These are phyloP conservation scores for Porcisia hertigi DNA, from an alignment of 208 protist species.

Conservation along the genomic window DNA sequence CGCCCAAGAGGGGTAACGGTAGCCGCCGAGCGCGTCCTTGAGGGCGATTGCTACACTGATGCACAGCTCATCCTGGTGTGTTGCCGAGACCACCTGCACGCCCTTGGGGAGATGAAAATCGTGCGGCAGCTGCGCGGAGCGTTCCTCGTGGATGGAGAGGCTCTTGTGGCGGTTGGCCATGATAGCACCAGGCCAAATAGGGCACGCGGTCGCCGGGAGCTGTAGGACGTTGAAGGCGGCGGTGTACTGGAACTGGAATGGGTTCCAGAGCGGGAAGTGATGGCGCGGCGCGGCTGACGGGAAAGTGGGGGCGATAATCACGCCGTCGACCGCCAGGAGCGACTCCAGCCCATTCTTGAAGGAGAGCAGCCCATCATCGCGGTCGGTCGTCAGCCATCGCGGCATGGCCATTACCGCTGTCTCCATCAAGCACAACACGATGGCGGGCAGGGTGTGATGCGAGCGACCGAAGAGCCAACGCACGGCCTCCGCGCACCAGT, in stretches of 20 bases:
- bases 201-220: conserved; percentile 73
- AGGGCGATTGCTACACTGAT: conserved; percentile 69
- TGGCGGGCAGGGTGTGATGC: conserved; percentile 75
- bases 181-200: conserved; percentile 61
- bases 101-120: conserved; percentile 83
- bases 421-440: conserved; percentile 75
- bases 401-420: conserved; percentile 45
- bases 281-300: conserved; percentile 69
- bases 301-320: conserved; percentile 79
- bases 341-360: conserved; percentile 74
- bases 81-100: conserved; percentile 74
- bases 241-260: conserved; percentile 88
- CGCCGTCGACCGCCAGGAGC: conserved; percentile 64
- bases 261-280: conserved; percentile 65
- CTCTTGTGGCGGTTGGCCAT: conserved; percentile 26
- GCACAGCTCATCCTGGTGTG: conserved; percentile 70
- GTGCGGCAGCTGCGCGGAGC: conserved; percentile 28
- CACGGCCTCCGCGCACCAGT: conserved; percentile 57
- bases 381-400: conserved; percentile 39
- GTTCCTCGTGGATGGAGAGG: conserved; percentile 32
- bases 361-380: conserved; percentile 23
- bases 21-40: conserved; percentile 64
- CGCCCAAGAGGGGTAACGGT: conserved; percentile 84
- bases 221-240: conserved; percentile 87
- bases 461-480: conserved; percentile 70